Evolutionary conservation across 202 grass and related monocot genomes (phyloP).

Genomic region (Bolboschoenoplectus hybrid): DNA sequence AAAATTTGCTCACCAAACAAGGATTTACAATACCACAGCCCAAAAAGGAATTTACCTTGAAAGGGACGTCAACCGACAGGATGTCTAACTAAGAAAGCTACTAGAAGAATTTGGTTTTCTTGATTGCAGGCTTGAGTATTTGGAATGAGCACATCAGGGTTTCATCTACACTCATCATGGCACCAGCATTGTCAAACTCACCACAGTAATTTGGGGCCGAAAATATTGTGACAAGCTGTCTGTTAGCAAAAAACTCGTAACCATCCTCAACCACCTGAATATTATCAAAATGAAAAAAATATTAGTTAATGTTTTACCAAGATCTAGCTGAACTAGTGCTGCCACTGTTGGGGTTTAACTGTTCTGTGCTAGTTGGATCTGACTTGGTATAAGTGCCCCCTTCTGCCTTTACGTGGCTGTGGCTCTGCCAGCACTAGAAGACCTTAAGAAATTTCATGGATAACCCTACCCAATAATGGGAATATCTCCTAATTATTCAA

Average conservation of each 20-base stretch:
- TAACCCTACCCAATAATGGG: neutral
- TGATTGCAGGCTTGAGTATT: conserved; percentile 82
- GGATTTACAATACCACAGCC: conserved; percentile 11
- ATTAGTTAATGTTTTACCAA: conserved; percentile 18
- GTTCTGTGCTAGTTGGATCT: neutral
- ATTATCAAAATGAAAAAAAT: conserved; percentile 6
- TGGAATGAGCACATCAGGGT: conserved; percentile 87
- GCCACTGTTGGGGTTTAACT: neutral
- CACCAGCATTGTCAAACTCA: conserved; percentile 93
- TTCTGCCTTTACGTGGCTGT: neutral
- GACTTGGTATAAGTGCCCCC: neutral
- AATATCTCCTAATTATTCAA: neutral
- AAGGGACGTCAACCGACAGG: conserved; percentile 22
- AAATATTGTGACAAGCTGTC: conserved; percentile 90
- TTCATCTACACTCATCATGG: conserved; percentile 89
- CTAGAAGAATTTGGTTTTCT: conserved; percentile 48
- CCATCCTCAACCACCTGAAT: conserved; percentile 91
- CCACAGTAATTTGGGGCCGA: conserved; percentile 93
- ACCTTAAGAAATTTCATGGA: neutral
- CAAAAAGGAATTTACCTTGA: conserved; percentile 21
- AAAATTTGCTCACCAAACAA: neutral
- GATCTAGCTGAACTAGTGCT: neutral
- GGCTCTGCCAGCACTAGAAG: neutral
- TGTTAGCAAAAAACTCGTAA: conserved; percentile 83
- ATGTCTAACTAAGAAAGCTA: conserved; percentile 31